Evolutionary conservation across 2,329 filamentous ascomycete species (phyloP).

Genomic region (Zalaria obscura): DNA sequence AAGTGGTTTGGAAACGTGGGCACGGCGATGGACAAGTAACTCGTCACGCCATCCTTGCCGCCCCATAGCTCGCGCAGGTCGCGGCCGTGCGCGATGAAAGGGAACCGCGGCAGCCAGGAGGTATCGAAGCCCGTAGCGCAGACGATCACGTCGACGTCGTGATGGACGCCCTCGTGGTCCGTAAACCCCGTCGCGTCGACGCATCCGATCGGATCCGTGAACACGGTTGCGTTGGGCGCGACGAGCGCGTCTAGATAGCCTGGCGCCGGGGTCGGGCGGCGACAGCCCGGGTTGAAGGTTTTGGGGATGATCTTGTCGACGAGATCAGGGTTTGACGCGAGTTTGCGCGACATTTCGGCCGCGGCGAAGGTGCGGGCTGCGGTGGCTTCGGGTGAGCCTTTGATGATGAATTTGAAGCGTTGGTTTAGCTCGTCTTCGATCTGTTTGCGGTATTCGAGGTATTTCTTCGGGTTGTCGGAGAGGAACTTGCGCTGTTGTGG

Average conservation of each 20-base stretch:
- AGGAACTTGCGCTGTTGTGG: constrained; percentile 25
- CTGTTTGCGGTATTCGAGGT: constrained; percentile 32
- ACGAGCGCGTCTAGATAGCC: constrained; percentile 28
- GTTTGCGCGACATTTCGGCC: constrained; percentile 25
- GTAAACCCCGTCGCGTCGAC: constrained; percentile 18
- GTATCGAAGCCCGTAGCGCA: constrained; percentile 25
- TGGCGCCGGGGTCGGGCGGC: constrained; percentile 26
- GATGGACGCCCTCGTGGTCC: constrained; percentile 15
- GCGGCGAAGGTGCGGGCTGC: constrained; percentile 25
- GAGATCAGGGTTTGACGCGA: constrained; percentile 24
- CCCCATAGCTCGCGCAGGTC: constrained; percentile 23
- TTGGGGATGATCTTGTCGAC: constrained; percentile 32
- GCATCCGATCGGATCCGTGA: constrained; percentile 17
- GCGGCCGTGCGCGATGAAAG: constrained; percentile 13
- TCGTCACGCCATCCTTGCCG: constrained; percentile 17
- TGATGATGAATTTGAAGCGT: constrained; percentile 37
- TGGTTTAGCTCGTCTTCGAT: constrained; percentile 37
- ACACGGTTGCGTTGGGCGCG: constrained; percentile 17
- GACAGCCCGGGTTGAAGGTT: constrained; percentile 27
- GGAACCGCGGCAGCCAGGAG: constrained; percentile 13
- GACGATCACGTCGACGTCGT: constrained; percentile 21
- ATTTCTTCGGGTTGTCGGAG: constrained; percentile 26
- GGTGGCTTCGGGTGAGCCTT: constrained; percentile 30
- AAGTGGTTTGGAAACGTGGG: constrained; percentile 31
- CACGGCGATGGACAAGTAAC: constrained; percentile 25